phyloP scores from a whole-genome alignment of 2,329 filamentous ascomycete genomes.

The Aspergillus sp. region DNA sequence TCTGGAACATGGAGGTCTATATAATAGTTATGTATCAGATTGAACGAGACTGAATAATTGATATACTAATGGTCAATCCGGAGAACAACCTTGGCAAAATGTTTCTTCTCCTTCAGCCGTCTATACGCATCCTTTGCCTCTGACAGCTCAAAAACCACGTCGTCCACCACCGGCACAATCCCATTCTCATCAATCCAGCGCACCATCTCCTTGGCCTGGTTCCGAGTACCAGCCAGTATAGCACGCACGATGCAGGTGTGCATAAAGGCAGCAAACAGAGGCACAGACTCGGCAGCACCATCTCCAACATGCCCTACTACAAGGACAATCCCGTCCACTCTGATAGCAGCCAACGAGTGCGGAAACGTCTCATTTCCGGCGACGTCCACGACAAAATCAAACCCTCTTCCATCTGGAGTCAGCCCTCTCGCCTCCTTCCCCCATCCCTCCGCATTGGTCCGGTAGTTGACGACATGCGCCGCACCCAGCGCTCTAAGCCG shows the following conservation, averaged over 20 bases:
- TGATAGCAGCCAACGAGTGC: neutral
- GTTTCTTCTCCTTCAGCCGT: slow-evolving; percentile 2
- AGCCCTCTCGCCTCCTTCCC: slow-evolving; percentile 12
- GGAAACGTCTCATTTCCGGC: slow-evolving; percentile 3
- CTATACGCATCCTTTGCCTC: slow-evolving; percentile 7
- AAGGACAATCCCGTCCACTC: slow-evolving; percentile 2
- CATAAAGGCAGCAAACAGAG: neutral
- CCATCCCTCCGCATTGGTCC: slow-evolving; percentile 30
- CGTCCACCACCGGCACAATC: slow-evolving; percentile 3
- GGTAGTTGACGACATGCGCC: slow-evolving; percentile 59
- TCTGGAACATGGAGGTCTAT: too few species aligned
- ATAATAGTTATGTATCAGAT: too few species aligned
- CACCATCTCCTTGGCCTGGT: slow-evolving; percentile 1
- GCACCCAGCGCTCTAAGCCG: slow-evolving; percentile 54
- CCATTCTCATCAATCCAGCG: slow-evolving; percentile 3
- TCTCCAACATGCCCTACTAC: neutral
- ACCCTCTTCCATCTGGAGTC: slow-evolving; percentile 25
- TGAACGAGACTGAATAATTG: too few species aligned
- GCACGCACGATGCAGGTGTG: slow-evolving; percentile 7
- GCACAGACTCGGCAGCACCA: neutral
- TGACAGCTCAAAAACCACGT: slow-evolving; percentile 6
- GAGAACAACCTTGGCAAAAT: slow-evolving; percentile 9
- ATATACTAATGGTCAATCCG: neutral
- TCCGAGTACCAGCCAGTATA: neutral
- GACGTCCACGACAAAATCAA: slow-evolving; percentile 3